Conservation (phyloP, 1,139 yeast species). For the Kluyveromyces marxianus region DNA sequence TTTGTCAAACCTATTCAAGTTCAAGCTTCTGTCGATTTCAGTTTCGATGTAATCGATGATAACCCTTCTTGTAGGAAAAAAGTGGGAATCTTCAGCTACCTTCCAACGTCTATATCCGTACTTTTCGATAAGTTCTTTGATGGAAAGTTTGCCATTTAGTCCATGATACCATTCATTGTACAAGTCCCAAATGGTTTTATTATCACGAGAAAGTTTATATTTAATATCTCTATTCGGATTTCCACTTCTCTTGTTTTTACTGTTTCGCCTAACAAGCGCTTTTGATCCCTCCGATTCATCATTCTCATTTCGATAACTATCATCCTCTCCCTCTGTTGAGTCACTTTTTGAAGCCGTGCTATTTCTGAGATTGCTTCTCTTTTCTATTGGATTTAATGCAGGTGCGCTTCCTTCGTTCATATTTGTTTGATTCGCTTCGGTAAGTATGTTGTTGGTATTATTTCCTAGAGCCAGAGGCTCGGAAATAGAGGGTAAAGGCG, state of each 20-base stretch:
- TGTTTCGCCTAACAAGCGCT: neutral
- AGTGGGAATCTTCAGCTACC: slow-evolving; percentile 32
- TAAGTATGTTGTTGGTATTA: neutral
- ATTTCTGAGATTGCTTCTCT: neutral
- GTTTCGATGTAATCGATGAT: slow-evolving; percentile 30
- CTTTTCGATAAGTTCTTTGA: slow-evolving; percentile 26
- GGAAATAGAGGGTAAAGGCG: neutral
- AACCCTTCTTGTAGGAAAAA: slow-evolving; percentile 32
- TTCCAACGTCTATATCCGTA: slow-evolving; percentile 33
- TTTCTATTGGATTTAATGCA: neutral
- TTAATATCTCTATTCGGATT: slow-evolving; percentile 22
- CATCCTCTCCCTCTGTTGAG: neutral
- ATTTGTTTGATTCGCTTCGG: neutral
- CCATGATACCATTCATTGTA: slow-evolving; percentile 33
- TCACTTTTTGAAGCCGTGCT: neutral
- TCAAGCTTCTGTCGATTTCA: slow-evolving; percentile 27
- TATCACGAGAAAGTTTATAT: slow-evolving; percentile 30
- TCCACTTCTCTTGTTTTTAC: slow-evolving; percentile 1
- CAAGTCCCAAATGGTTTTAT: slow-evolving; percentile 31
- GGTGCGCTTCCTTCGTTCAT: neutral
- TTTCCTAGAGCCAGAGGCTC: neutral
- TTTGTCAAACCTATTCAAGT: slow-evolving; percentile 25
- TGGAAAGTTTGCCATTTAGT: slow-evolving; percentile 29
- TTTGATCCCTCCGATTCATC: neutral
- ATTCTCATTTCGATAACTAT: neutral